Percentiles rank a stretch among this genome's conserved stretches.
Conservation (phyloP, 208 protist genomes). For the Leptomonas seymouri region DNA sequence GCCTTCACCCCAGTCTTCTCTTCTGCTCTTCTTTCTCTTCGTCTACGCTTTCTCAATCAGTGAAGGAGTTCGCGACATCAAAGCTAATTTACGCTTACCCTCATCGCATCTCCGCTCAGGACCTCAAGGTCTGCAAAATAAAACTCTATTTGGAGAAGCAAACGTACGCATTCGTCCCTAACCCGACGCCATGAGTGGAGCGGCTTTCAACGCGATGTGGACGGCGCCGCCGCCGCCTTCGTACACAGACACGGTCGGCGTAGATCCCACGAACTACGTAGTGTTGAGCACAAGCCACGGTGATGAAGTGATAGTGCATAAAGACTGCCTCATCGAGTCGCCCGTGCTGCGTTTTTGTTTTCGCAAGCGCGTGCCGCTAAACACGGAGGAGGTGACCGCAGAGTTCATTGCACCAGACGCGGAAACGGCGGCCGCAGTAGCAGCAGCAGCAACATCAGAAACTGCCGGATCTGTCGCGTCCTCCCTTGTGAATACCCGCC, state of each 20-base stretch:
- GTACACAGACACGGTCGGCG: slow-evolving; percentile 66
- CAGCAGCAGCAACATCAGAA: background rate
- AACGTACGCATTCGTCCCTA: background rate
- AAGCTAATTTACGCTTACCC: too few species aligned
- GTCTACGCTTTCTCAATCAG: background rate
- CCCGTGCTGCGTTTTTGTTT: slow-evolving; percentile 65
- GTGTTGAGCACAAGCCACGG: slow-evolving; percentile 61
- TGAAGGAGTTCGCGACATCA: too few species aligned
- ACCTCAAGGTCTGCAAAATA: too few species aligned
- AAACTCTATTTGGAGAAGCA: background rate
- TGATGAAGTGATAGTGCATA: slow-evolving; percentile 60
- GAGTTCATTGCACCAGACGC: slow-evolving; percentile 22
- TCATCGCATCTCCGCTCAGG: too few species aligned
- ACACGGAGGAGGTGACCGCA: slow-evolving; percentile 35
- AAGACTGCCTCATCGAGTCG: slow-evolving; percentile 61
- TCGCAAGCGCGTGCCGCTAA: slow-evolving; percentile 40
- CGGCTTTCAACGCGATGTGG: slow-evolving; percentile 88
- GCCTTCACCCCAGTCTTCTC: background rate
- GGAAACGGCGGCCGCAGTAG: background rate
- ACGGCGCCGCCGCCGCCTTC: slow-evolving; percentile 81
- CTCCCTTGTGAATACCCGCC: background rate
- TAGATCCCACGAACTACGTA: slow-evolving; percentile 68
- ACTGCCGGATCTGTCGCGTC: background rate
- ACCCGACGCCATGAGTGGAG: slow-evolving; percentile 43
- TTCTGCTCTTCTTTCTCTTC: slow-evolving; percentile 9